phyloP scores from a whole-genome alignment of 2,329 filamentous ascomycete genomes.

The Fusarium newnesense region DNA sequence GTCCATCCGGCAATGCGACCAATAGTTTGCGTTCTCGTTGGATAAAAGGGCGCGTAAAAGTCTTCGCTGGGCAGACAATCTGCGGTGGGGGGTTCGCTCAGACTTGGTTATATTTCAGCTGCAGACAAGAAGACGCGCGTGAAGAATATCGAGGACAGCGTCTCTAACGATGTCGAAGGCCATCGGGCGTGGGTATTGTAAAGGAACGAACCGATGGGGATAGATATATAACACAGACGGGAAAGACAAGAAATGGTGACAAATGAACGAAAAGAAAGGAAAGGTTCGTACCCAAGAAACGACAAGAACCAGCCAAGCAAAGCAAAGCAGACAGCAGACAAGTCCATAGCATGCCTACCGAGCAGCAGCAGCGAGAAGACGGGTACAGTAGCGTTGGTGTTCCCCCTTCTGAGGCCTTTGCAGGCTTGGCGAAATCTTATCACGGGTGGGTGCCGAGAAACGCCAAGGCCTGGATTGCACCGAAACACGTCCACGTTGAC shows the following conservation, averaged over 20 bases:
- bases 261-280: conserved; percentile 23
- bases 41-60: background rate
- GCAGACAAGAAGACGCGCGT: conserved; percentile 14
- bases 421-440: conserved; percentile 48
- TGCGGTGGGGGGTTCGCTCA: background rate
- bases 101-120: conserved; percentile 20
- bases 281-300: conserved; percentile 28
- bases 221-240: conserved; percentile 12
- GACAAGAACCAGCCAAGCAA: conserved; percentile 32
- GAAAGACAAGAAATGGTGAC: conserved; percentile 18
- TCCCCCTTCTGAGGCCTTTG: conserved; percentile 47
- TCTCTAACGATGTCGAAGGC: conserved; percentile 23
- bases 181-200: conserved; percentile 29
- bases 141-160: conserved; percentile 17
- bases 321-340: conserved; percentile 34
- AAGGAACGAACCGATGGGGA: conserved; percentile 16
- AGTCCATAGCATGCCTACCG: conserved; percentile 32
- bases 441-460: conserved; percentile 47
- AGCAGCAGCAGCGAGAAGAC: conserved; percentile 29
- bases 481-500: conserved; percentile 46
- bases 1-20: conserved; percentile 39
- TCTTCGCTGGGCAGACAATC: conserved; percentile 1
- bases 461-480: conserved; percentile 44
- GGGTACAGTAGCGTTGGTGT: conserved; percentile 41
- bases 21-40: conserved; percentile 5